Base-by-base conservation (phyloP, 495 filamentous ascomycete species). In the Xylaria intraflava region DNA sequence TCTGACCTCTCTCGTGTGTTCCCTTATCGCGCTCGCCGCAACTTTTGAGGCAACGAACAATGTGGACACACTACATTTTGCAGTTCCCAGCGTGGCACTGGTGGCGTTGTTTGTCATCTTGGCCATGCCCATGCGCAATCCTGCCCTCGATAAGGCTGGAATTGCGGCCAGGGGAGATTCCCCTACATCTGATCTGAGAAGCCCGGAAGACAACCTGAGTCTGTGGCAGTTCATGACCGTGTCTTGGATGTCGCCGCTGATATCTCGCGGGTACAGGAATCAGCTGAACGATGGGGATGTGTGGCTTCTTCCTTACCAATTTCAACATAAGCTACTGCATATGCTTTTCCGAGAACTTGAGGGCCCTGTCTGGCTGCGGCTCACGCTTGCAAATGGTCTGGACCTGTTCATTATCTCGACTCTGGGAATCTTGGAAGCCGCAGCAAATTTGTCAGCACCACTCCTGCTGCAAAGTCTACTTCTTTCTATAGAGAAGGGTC, bases 141-240 rank as follows among this genome's bases (percentile, higher is more conserved):
- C 81, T 9, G 62, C 64, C 0, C 62, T 86, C n/a, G 71, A 79
- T 22, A 68, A 65, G n/a, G 66, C 77, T 2, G 79, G 80, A 6
- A 90, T 92, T 48, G 81, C 83, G 55, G 64, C 70, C 12, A 71
- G 83, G 6, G 82, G 78, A 30, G 69, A 72, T 14, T 51, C 69
- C 26, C 84, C 89, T 30, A 83, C 77, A 2, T 77, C 69, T 10
- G 61, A 79, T 2, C 74, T 83, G 16, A 81, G 87, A 27, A 92
- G 85, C 44, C 89, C 89, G n/a, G 89, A 94, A 64, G 89, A 94
- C 60, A 79, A 86, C 54, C 63, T 93, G 35, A 84, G 75, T 19
- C 72, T 88, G 1, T 91, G 86, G 84, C 87, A 92, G 61, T 94
- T 83, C 62, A 83, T 89, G 70, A 83, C 81, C 2, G 85, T 94